Base-by-base conservation (phyloP, 2,329 filamentous ascomycete species). In the Tetracladium maxilliforme region DNA sequence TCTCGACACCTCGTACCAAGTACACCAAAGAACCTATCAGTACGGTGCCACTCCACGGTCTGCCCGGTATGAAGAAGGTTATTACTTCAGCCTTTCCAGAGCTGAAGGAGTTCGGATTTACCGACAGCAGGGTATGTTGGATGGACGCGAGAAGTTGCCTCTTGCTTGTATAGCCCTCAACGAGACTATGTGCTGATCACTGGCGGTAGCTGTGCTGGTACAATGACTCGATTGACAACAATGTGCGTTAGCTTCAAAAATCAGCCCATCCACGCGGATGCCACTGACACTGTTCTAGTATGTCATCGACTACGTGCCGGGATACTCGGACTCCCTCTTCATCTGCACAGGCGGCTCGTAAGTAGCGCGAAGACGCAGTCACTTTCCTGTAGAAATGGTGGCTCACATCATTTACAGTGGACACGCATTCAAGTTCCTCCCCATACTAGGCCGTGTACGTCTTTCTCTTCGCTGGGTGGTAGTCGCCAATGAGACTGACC, bases 381-480 rank as follows among this genome's bases (percentile, higher is more conserved):
- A 13, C 11, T 15, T 15, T 21, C 6, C 16, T 20, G 16, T 23
- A 26, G 14, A 11, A 26, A 26, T 26, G 18, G 33, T 31, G 14
- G 29, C 29, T 3, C 34, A 34, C 21, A 27, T 32, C 11, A 24
- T 27, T 22, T 22, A 34, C 24, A 40, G 39, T 26, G 42, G 42
- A 5, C 43, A 44, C 24, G 43, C 30, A 3, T 45, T 45, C 29
- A 47, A 47, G 25, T 47, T 43, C 23, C 37, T 47, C 10, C 43
- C 42, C 4, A 31, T 37, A 11, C 33, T 47, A 4, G 42, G 42
- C 8, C 35, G 32, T 21, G 37, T 36, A 23, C 10, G 34, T 16
- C 5, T 17, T 18, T 10, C n/a, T 21, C 12, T 6, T 19, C 21
- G 7, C 7, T 7, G 14, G 11, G 7, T 11, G 11, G 21, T 12